Conservation (phyloP, 2,329 filamentous ascomycete species). For the Pseudonectria foliicola region DNA sequence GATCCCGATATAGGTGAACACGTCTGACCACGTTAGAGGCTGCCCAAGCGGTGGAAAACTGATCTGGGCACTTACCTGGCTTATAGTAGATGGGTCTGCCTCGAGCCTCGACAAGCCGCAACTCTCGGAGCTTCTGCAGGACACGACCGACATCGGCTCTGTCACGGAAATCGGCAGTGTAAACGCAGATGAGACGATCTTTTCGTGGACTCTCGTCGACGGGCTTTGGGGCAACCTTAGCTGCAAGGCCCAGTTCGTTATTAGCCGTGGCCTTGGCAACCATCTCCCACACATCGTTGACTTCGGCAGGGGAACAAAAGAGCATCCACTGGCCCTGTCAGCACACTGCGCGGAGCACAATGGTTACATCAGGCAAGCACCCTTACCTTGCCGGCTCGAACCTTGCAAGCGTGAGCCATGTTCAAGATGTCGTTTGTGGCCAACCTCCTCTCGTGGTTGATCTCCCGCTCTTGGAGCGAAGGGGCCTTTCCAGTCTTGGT, state of each 20-base stretch:
- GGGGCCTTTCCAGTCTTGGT: constrained; percentile 28
- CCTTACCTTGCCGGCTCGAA: constrained; percentile 59
- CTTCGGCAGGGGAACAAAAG: constrained; percentile 47
- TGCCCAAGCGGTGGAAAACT: constrained; percentile 5
- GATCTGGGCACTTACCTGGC: constrained; percentile 43
- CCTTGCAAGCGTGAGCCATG: constrained; percentile 50
- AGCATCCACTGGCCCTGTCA: constrained; percentile 61
- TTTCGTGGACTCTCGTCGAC: constrained; percentile 31
- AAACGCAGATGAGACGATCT: constrained; percentile 63
- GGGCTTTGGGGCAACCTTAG: constrained; percentile 61
- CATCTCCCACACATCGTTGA: constrained; percentile 58
- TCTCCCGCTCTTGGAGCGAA: constrained; percentile 34
- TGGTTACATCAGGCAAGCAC: not conserved
- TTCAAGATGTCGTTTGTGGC: constrained; percentile 50
- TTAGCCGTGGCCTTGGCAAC: constrained; percentile 61
- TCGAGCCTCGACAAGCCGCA: constrained; percentile 49
- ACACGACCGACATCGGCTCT: constrained; percentile 62
- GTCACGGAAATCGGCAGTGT: constrained; percentile 69
- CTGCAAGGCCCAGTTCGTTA: constrained; percentile 62
- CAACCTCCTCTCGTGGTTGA: constrained; percentile 42
- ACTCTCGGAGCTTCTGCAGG: constrained; percentile 50
- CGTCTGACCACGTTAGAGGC: constrained; percentile 39
- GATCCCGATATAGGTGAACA: constrained; percentile 61
- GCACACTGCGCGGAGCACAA: constrained; percentile 9
- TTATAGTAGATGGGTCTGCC: constrained; percentile 68